Evolutionary conservation across 2,329 filamentous ascomycete species (phyloP), one percentile per base, ranked within the genome.

Genomic region (Coniella vitis): DNA sequence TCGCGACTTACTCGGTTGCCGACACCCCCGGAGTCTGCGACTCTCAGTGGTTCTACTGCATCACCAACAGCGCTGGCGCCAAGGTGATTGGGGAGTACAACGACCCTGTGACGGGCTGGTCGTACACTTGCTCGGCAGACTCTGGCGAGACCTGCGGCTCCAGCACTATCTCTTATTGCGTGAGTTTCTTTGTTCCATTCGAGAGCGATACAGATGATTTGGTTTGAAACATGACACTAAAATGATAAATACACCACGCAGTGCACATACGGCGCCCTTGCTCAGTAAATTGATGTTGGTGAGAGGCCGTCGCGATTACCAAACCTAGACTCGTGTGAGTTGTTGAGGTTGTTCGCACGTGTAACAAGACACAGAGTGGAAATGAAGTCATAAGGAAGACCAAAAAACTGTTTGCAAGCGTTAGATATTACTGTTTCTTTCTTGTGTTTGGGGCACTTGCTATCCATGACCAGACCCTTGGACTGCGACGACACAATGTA

Each of bases 11-110:
- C 4, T 32, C 45, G 10, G 25, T 52, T 31, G 19, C 13, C 35
- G 48, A 42, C 19, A 8, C 17, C 21, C 34, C 25, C 4, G 45
- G 45, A 9, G 5, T 38, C 17, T 52, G 50, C 16, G 40, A 36
- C 31, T 47, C 47, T 13, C 22, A 39, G n/a, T 52, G 47, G 19
- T 52, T 52, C 43, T 34, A 31, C 7, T 52, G 50, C 17, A 29
- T 38, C 4, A 7, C n/a, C n/a, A n/a, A n/a, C n/a, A n/a, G n/a
- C n/a, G n/a, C 22, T 7, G 47, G 47, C 34, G 49, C 50, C 9
- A 49, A 25, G 25, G 32, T 4, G 1, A 43, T 49, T 4, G 42
- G 34, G 4, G 35, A 38, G 17, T 52, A 47, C 17, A 47, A 52
- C 36, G 50, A 52, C 9, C 50, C 50, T 9, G 44, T 21, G 13